phyloP scores from a whole-genome alignment of 495 filamentous ascomycete genomes.

The Parathielavia hyrcaniae region DNA sequence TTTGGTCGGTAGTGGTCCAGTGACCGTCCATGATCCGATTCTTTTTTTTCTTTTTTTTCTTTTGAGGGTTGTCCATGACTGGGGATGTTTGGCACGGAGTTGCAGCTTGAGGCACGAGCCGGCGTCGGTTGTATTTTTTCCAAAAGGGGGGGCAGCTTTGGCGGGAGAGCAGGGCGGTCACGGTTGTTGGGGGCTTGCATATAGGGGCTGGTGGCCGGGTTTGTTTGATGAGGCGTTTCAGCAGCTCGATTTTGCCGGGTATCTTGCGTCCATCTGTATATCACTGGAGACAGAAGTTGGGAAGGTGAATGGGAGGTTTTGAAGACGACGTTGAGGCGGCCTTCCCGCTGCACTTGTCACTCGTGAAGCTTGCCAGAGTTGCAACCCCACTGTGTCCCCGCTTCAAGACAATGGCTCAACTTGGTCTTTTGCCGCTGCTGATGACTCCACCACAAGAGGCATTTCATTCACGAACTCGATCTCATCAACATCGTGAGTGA shows the following conservation, averaged over 20 bases:
- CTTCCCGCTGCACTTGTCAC: not conserved
- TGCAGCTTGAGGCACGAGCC: not conserved
- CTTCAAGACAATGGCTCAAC: slow-evolving; percentile 2
- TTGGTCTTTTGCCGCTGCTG: too few species aligned
- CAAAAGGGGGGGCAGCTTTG: not conserved
- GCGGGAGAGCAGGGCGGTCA: not conserved
- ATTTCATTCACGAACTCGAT: not conserved
- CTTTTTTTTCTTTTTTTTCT: not conserved
- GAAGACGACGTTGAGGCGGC: not conserved
- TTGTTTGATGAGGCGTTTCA: slow-evolving; percentile 9
- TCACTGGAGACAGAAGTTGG: not conserved
- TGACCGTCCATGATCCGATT: slow-evolving; percentile 1
- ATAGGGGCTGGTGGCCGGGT: slow-evolving; percentile 6
- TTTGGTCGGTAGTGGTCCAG: slow-evolving; percentile 11
- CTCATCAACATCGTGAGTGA: not conserved
- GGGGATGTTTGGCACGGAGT: not conserved
- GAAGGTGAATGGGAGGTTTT: not conserved
- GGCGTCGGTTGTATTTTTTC: slow-evolving; percentile 10
- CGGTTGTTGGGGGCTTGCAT: slow-evolving; percentile 13
- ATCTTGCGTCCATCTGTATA: not conserved
- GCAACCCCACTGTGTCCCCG: slow-evolving; percentile 16
- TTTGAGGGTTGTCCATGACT: not conserved
- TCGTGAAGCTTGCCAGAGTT: not conserved
- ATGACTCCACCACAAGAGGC: not conserved
- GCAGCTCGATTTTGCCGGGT: not conserved